These are phyloP conservation scores for Ogataea zsoltii DNA, from an alignment of 805 yeast genomes.

Conservation along the genomic window DNA sequence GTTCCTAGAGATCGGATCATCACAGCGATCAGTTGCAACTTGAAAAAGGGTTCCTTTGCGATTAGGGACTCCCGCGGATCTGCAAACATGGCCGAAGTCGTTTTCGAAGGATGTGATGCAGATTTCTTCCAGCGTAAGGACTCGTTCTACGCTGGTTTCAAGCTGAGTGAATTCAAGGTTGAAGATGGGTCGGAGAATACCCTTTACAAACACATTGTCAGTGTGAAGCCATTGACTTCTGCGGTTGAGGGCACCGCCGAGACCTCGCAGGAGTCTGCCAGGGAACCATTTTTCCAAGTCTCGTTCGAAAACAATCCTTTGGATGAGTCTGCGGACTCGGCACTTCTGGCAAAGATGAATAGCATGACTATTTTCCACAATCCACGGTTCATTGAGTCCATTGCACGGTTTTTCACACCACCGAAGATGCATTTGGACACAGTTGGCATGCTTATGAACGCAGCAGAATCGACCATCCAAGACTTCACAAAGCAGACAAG, in stretches of 20 bases:
- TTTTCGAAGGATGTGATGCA: constrained; percentile 79
- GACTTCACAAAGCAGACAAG: constrained; percentile 88
- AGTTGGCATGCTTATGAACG: constrained; percentile 84
- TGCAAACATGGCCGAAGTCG: constrained; percentile 66
- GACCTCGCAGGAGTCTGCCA: constrained; percentile 11
- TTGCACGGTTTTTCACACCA: constrained; percentile 78
- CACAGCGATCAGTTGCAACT: constrained; percentile 64
- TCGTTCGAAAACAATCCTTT: constrained; percentile 85
- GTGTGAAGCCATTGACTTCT: constrained; percentile 65
- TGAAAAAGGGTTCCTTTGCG: constrained; percentile 76
- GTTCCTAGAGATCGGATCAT: constrained; percentile 73
- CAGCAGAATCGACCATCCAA: constrained; percentile 93
- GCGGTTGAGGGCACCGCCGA: constrained; percentile 32
- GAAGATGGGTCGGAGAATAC: constrained; percentile 84
- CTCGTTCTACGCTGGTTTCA: constrained; percentile 70
- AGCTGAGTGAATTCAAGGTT: constrained; percentile 76
- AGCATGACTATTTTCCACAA: constrained; percentile 92
- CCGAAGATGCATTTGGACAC: constrained; percentile 86
- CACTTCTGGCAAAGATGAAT: constrained; percentile 67
- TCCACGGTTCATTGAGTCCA: constrained; percentile 75
- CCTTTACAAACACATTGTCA: constrained; percentile 83
- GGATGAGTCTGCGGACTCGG: constrained; percentile 81
- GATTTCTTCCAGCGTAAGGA: constrained; percentile 76
- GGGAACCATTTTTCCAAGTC: constrained; percentile 75
- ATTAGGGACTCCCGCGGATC: constrained; percentile 46